Evolutionary conservation across 495 filamentous ascomycete species (phyloP).

Genomic region (Trypethelium eluteriae): DNA sequence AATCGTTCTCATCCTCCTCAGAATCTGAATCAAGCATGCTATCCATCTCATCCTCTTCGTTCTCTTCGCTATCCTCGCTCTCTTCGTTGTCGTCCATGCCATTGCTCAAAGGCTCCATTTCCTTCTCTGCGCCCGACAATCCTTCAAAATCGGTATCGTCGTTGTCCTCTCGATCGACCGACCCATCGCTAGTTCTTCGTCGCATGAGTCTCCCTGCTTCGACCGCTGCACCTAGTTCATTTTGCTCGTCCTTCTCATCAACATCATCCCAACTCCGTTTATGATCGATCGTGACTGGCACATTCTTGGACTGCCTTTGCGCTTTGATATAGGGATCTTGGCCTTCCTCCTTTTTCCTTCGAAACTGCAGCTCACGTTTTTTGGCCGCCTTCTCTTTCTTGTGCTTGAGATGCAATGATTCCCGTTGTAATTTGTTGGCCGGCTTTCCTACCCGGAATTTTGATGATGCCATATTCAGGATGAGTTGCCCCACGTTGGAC

Average conservation of each 20-base stretch:
- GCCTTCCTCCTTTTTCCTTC: constrained; percentile 72
- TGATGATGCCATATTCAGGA: constrained; percentile 30
- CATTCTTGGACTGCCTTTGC: constrained; percentile 65
- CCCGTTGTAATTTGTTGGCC: constrained; percentile 66
- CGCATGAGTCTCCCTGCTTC: constrained; percentile 71
- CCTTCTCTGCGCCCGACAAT: constrained; percentile 28
- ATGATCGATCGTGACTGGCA: constrained; percentile 74
- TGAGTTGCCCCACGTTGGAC: not conserved
- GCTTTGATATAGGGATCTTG: constrained; percentile 69
- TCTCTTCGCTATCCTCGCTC: constrained; percentile 40
- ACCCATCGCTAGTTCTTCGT: constrained; percentile 39
- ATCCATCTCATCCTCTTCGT: constrained; percentile 53
- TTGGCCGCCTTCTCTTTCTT: constrained; percentile 65
- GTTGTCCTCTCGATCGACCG: not conserved
- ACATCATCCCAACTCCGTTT: constrained; percentile 92
- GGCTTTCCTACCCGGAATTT: constrained; percentile 26
- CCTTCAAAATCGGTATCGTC: constrained; percentile 6
- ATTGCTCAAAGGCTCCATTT: not conserved
- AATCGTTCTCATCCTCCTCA: constrained; percentile 41
- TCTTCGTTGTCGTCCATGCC: too few relatives aligned
- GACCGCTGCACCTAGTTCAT: constrained; percentile 59
- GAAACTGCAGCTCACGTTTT: constrained; percentile 69
- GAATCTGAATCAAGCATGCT: constrained; percentile 59
- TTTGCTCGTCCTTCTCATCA: constrained; percentile 56
- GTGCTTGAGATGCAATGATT: constrained; percentile 65